Evolutionary conservation across 192 early-diverging fungal genomes (phyloP), one percentile per base, ranked within the genome.

Genomic region (Cladochytrium replicatum): DNA sequence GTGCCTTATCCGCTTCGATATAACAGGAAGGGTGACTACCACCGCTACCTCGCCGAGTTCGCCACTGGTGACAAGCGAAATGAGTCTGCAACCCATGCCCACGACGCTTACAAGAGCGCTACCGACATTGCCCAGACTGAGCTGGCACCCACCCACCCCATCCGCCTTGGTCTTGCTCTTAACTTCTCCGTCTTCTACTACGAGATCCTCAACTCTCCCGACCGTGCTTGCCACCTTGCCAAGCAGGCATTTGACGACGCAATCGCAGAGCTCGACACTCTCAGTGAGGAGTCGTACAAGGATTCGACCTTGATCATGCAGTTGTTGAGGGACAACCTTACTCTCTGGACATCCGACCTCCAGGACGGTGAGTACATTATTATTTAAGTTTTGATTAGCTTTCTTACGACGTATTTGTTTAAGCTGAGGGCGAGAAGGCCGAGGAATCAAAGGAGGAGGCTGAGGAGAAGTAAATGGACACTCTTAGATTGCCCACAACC

Each of bases 111-210:
- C 82, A 88, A 96, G 77, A 71, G 75, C 57, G 95, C 95, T 48
- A 86, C 88, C 58, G 90, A 94, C 59, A 82, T 98, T 65, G 94
- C 94, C 50, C 82, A 83, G 63, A 89, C 85, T 46, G 86, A 93
- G 61, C 77, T 98, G 31, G 79, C 94, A 32, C 89, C 94, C 49
- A 98, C 94, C 46, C 94, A 98, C 80, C 94, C 94, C 54, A 95
- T 98, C 70, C 90, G 94, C 50, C 86, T 98, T 54, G 92, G 92
- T 50, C 80, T 98, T 44, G 91, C 94, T 39, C 80, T 95, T 61
- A 95, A 95, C 86, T 95, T 91, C 80, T 98, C 92, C 29, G 92
- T 95, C 27, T 97, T 97, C 78, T 95, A 91, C 80, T 97, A 95
- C 69, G 94, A 97, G 79, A 97, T 97, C 62, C 73, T 87, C 68